phyloP scores from a whole-genome alignment of 1,284 basidiomycete species.

The Lignosus rhinocerotis region DNA sequence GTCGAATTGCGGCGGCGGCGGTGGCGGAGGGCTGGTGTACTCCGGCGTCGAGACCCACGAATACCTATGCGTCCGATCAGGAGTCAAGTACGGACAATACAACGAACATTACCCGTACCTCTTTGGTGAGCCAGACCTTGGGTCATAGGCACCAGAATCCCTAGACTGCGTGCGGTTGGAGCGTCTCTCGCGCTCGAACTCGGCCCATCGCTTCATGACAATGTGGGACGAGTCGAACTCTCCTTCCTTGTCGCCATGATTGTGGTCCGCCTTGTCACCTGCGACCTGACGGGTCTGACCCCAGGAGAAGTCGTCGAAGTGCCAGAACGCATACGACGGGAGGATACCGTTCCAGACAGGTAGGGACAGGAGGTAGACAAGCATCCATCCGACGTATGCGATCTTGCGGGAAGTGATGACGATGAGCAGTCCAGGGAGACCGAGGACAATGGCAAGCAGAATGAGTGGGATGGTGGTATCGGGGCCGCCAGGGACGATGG shows the following conservation, averaged over 20 bases:
- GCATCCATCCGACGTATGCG: constrained; percentile 96
- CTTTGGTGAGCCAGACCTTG: constrained; percentile 46
- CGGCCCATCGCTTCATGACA: constrained; percentile 98
- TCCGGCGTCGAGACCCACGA: constrained; percentile 80
- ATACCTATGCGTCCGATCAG: constrained; percentile 55
- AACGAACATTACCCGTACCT: constrained; percentile 48
- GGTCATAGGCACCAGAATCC: constrained; percentile 74
- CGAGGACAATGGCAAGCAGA: constrained; percentile 90
- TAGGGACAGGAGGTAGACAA: constrained; percentile 90
- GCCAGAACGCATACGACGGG: constrained; percentile 96
- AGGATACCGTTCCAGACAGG: constrained; percentile 97
- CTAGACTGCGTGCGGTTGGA: constrained; percentile 88
- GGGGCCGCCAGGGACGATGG: constrained; percentile 78
- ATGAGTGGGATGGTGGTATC: constrained; percentile 93
- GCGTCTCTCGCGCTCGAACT: constrained; percentile 94
- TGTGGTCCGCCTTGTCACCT: constrained; percentile 62
- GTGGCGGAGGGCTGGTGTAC: constrained; percentile 41
- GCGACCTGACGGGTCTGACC: constrained; percentile 91
- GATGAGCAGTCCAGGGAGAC: constrained; percentile 93
- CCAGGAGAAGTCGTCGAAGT: constrained; percentile 99
- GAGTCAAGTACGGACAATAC: constrained; percentile 31
- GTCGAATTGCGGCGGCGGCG: constrained; percentile 54
- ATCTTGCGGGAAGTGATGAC: constrained; percentile 93
- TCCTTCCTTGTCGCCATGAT: constrained; percentile 90
- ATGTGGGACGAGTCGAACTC: constrained; percentile 96